Evolutionary conservation across 1,284 basidiomycete genomes (phyloP).

Genomic region (Exsudoporus floridanus): DNA sequence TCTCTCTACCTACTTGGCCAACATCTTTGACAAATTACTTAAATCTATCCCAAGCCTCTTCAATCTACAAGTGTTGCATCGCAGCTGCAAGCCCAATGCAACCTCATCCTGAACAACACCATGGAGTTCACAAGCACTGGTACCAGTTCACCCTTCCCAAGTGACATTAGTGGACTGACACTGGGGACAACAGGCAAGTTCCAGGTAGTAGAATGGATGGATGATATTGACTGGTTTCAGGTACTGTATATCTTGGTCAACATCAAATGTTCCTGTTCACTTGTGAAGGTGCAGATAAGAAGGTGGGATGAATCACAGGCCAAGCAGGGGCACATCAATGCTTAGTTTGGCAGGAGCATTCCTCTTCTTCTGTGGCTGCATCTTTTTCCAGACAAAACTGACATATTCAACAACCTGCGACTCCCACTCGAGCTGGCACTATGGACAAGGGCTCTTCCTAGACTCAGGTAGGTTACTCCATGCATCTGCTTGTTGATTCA

Average conservation of each 20-base stretch:
- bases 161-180: too few species aligned
- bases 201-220: background rate
- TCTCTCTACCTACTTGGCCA: too few species aligned
- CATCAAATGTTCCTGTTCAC: background rate
- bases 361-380: background rate
- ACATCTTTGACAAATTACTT: too few species aligned
- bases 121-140: constrained; percentile 22
- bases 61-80: constrained; percentile 14
- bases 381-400: constrained; percentile 10
- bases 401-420: constrained; percentile 24
- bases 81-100: constrained; percentile 21
- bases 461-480: too few species aligned
- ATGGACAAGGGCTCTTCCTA: too few species aligned
- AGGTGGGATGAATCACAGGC: constrained; percentile 13
- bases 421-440: too few species aligned
- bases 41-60: background rate
- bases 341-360: background rate
- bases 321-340: constrained; percentile 10
- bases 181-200: too few species aligned
- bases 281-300: constrained; percentile 9
- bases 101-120: constrained; percentile 19
- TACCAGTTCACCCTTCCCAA: background rate
- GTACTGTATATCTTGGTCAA: too few species aligned
- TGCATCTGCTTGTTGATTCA: too few species aligned
- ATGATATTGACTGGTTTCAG: background rate